A percentile compares a stretch with the other conserved stretches of the same genome.
These are phyloP conservation scores for Naganishia kalamii DNA, from an alignment of 768 basidiomycete genomes.

Conservation along the genomic window DNA sequence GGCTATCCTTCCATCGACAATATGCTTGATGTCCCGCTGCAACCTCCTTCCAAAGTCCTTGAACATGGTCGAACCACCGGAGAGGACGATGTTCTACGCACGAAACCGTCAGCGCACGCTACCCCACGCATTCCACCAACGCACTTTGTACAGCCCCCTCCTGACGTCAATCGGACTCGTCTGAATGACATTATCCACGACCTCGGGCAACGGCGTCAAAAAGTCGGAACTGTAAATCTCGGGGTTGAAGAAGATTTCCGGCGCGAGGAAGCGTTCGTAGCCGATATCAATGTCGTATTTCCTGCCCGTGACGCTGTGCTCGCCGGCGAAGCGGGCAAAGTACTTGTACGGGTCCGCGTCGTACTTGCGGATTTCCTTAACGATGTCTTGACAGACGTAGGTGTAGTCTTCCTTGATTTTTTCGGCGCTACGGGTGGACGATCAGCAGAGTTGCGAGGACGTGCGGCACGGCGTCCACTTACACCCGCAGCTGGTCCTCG, in stretches of 20 bases:
- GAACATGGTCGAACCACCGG: conserved; percentile 98
- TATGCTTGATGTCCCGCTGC: conserved; percentile 86
- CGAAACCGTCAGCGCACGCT: not conserved
- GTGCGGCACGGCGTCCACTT: conserved; percentile 16
- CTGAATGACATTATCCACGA: conserved; percentile 93
- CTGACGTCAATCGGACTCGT: conserved; percentile 94
- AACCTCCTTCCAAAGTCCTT: conserved; percentile 95
- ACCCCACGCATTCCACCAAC: not conserved
- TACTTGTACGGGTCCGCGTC: conserved; percentile 91
- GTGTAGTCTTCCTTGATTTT: conserved; percentile 97
- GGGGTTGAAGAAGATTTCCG: conserved; percentile 99
- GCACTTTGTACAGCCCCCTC: conserved; percentile 87
- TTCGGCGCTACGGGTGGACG: conserved; percentile 53
- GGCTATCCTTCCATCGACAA: conserved; percentile 85
- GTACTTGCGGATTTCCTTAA: conserved; percentile 97
- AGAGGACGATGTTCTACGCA: conserved; percentile 87
- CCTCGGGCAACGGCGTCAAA: conserved; percentile 87
- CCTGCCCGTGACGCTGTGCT: conserved; percentile 84
- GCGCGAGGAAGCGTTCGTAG: conserved; percentile 97
- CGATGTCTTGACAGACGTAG: conserved; percentile 98
- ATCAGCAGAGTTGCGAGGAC: not conserved
- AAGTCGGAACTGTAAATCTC: conserved; percentile 98
- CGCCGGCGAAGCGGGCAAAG: conserved; percentile 88
- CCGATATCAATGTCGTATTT: conserved; percentile 93
- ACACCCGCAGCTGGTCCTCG: conserved; percentile 83